Percentiles rank a stretch among this genome's conserved stretches.
phyloP scores from a whole-genome alignment of 73 alveolate genomes.

The Effrenium voratum region DNA sequence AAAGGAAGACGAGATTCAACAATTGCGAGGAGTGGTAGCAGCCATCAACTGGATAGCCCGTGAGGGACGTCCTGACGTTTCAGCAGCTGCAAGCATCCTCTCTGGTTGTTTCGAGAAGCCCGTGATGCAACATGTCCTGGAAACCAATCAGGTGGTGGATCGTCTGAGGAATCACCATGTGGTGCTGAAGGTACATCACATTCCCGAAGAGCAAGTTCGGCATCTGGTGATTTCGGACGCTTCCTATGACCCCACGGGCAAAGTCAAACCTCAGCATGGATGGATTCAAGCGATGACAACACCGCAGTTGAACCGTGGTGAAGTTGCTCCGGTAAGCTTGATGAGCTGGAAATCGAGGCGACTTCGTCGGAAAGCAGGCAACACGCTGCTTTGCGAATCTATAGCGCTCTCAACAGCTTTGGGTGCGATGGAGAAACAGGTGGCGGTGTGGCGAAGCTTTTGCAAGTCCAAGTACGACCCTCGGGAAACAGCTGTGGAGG shows the following conservation, averaged over 20 bases:
- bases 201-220: not conserved
- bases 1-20: not conserved
- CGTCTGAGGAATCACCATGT: not conserved
- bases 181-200: not conserved
- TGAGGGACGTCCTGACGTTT: conserved; percentile 3
- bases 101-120: not conserved
- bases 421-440: not conserved
- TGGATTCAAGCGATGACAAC: not conserved
- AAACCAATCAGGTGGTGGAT: not conserved
- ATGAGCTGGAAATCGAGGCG: not conserved
- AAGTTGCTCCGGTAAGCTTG: not conserved
- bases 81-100: not conserved
- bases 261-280: conserved; percentile 41
- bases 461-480: not conserved
- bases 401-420: conserved; percentile 2
- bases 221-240: not conserved
- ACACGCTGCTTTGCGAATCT: not conserved
- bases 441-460: not conserved
- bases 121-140: not conserved
- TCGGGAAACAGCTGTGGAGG: too few species aligned
- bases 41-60: conserved; percentile 15
- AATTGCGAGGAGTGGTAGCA: not conserved
- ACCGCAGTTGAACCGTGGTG: not conserved
- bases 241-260: conserved; percentile 22
- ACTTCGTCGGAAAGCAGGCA: not conserved